phyloP scores from a whole-genome alignment of 176 grass and related monocot genomes.

The Bonia amplexicaulis region DNA sequence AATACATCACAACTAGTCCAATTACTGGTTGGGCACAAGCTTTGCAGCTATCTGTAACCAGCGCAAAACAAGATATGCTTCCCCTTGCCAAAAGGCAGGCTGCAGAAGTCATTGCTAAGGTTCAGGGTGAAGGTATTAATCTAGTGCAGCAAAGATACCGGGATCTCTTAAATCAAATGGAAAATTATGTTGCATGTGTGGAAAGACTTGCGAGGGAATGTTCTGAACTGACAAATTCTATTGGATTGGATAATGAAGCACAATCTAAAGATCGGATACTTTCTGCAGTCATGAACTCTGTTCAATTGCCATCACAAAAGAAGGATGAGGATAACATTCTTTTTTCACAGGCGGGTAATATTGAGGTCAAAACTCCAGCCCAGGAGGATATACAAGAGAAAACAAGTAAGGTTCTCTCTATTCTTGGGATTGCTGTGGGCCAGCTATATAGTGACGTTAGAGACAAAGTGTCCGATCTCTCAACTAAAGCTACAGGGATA shows the following conservation, averaged over 20 bases:
- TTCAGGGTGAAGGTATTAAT: conserved; percentile 67
- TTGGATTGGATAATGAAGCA: conserved; percentile 65
- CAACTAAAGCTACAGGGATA: conserved; percentile 47
- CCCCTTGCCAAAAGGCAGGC: conserved; percentile 75
- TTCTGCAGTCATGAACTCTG: conserved; percentile 63
- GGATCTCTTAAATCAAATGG: conserved; percentile 80
- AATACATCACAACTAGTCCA: conserved; percentile 78
- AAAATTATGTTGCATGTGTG: conserved; percentile 61
- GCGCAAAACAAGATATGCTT: conserved; percentile 71
- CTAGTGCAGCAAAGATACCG: conserved; percentile 67
- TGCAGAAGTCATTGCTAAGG: conserved; percentile 77
- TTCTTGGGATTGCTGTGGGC: conserved; percentile 61
- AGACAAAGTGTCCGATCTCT: conserved; percentile 57
- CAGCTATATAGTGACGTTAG: conserved; percentile 60
- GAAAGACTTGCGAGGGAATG: conserved; percentile 63
- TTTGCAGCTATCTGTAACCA: conserved; percentile 79
- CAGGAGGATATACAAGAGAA: conserved; percentile 56
- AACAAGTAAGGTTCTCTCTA: conserved; percentile 51
- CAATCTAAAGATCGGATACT: conserved; percentile 73
- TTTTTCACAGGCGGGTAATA: conserved; percentile 21
- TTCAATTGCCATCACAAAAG: conserved; percentile 60
- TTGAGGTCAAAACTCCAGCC: conserved; percentile 30
- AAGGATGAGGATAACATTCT: conserved; percentile 39
- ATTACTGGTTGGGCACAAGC: conserved; percentile 85
- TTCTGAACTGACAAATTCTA: conserved; percentile 81